Base-by-base conservation (phyloP, 345 rosid species). In the Melastoma malabathricum region DNA sequence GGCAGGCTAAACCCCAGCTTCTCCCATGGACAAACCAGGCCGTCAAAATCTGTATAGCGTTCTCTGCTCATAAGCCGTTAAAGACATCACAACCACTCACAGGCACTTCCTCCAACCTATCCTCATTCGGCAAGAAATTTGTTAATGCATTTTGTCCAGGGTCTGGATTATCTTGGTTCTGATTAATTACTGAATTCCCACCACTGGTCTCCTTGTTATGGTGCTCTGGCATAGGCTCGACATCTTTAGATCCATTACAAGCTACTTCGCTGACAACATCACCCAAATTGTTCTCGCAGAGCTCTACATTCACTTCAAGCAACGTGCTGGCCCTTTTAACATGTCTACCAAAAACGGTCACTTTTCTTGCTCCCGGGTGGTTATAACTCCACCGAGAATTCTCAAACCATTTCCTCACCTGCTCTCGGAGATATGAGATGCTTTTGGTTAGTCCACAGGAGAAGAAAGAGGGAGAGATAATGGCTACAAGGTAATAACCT, bases 401-500 rank as follows among this genome's bases (percentile, higher is more conserved):
- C 58, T 46, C 81, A 46, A 92, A 87, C 98, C 98, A 92, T 60
- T 76, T 87, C 52, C 23, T 59, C 63, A 92, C 95, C 96, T 87
- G 79, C 27, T 57, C 27, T 55, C 16, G 39, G 18, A 2, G 14
- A 51, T 18, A 23, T 41, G 55, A 44, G 14, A 18, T n/a, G 23
- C 10, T 16, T 43, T 15, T 52, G 52, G 55, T n/a, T 34, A 48
- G 41, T 47, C 39, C 18, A 31, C 19, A 34, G 25, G 13, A 46
- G 55, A 58, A 50, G 43, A 5, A 14, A 43, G 44, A n/a, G 43
- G 6, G 10, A n/a, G 34, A 13, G 3, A 15, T 23, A 13, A 12
- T 25, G 9, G 2, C 17, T 13, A 45, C 43, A 5, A 47, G 22
- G 12, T n/a, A 43, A 48, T 61, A 46, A 84, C 98, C 93, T 86